These are phyloP conservation scores for Cyberlindnera mycetangii DNA, from an alignment of 805 yeast genomes.

Conservation along the genomic window DNA sequence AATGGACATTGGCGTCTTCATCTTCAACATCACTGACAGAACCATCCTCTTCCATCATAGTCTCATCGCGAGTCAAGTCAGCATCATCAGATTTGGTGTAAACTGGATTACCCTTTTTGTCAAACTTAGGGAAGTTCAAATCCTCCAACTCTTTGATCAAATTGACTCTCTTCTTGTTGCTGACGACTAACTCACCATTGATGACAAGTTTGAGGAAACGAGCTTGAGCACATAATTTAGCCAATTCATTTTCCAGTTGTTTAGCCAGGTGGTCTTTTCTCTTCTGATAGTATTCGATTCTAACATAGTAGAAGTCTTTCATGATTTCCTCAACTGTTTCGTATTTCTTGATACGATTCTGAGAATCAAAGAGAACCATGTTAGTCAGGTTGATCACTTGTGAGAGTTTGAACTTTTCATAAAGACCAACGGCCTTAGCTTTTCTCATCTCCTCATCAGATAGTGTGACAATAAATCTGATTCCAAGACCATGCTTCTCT, in stretches of 20 bases:
- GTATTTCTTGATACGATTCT: slow-evolving; percentile 83
- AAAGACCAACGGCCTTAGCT: slow-evolving; percentile 68
- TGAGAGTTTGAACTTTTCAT: slow-evolving; percentile 78
- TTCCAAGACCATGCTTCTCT: slow-evolving; percentile 85
- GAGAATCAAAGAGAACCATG: slow-evolving; percentile 94
- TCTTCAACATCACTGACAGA: slow-evolving; percentile 39
- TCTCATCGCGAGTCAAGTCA: slow-evolving; percentile 35
- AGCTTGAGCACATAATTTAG: slow-evolving; percentile 77
- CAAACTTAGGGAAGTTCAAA: slow-evolving; percentile 73
- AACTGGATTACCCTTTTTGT: slow-evolving; percentile 64
- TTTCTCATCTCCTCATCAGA: slow-evolving; percentile 81
- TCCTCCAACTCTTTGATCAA: slow-evolving; percentile 62
- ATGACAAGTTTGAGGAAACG: slow-evolving; percentile 88
- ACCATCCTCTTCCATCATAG: slow-evolving; percentile 35
- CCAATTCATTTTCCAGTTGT: slow-evolving; percentile 69
- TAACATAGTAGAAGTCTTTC: slow-evolving; percentile 77
- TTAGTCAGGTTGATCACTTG: slow-evolving; percentile 69
- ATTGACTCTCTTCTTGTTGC: slow-evolving; percentile 67
- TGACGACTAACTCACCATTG: slow-evolving; percentile 64
- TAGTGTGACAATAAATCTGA: slow-evolving; percentile 75
- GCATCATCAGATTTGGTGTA: slow-evolving; percentile 37
- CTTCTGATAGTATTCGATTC: slow-evolving; percentile 86
- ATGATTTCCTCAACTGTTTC: slow-evolving; percentile 73
- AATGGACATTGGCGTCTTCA: slow-evolving; percentile 36
- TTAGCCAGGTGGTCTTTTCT: slow-evolving; percentile 79